Base-by-base conservation (phyloP, 805 yeast genomes). In the Saccharomycopsis sp. region DNA sequence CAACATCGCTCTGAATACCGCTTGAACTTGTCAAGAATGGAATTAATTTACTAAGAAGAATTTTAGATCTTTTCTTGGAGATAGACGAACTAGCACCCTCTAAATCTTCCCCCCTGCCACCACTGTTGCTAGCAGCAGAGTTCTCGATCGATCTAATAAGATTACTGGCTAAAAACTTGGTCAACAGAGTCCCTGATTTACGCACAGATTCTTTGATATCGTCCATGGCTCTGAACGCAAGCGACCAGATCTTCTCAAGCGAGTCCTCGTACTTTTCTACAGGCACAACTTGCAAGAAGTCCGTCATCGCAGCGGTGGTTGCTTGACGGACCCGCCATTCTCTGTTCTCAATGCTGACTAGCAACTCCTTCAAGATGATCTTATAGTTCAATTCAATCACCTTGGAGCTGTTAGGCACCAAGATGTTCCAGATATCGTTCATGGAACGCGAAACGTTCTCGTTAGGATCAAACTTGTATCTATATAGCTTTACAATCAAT, bases 241-340 rank as follows among this genome's bases (percentile, higher is more conserved):
- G 85, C 3, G 79, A 76, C 97, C 97, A 93, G 35, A 93, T 82
- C 3, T 82, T 83, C 59, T 87, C 86, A 60, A 87, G 66, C 8
- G 73, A 67, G 9, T 67, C 63, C 42, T 81, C 81, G 64, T 85
- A 86, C 14, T 69, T 72, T 9, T 80, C 82, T 50, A 64, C 53
- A 0, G 84, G 77, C 24, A 79, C 76, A n/a, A 83, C 77, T 62
- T 84, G 87, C 14, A 94, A 70, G 19, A 93, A 70, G 63, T 89
- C 91, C 35, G 81, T 74, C 57, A 89, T 70, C 0, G 91, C 97
- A 8, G 79, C 69, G 0, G 93, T 77, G 69, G 94, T 82, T 0
- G 97, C 97, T 67, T 93, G 94, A 64, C 99, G 79, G 0, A 86
- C 89, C 64, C 98, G 80, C 97, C 98, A 94, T 70, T 94, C 97